phyloP scores from a whole-genome alignment of 352 stramenopile species.

The Globisporangium acanthophoron region DNA sequence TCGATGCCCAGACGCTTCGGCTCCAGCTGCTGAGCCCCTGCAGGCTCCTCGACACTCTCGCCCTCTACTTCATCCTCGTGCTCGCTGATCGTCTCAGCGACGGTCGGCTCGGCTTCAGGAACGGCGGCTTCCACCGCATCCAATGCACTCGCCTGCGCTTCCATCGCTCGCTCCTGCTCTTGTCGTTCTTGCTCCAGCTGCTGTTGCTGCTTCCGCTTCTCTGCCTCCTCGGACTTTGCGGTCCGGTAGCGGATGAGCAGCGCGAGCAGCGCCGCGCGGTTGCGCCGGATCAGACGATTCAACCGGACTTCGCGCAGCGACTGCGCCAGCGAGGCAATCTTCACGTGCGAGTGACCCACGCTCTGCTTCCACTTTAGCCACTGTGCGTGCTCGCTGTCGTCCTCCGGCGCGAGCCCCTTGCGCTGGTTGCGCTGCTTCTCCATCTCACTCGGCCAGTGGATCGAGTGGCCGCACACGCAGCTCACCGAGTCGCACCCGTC shows the following conservation, averaged over 20 bases:
- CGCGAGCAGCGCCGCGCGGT: constrained; percentile 25
- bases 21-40: too few species aligned
- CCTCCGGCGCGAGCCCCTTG: constrained; percentile 31
- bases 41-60: too few species aligned
- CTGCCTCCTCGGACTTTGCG: constrained; percentile 8
- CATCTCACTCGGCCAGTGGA: constrained; percentile 46
- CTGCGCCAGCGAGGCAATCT: constrained; percentile 24
- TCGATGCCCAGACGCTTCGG: too few species aligned
- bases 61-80: too few species aligned
- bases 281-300: constrained; percentile 22
- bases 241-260: constrained; percentile 16
- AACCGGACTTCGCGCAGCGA: constrained; percentile 30
- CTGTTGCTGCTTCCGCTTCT: constrained; percentile 12
- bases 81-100: too few species aligned
- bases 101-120: too few species aligned
- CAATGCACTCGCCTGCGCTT: too few species aligned
- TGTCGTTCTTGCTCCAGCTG: too few species aligned
- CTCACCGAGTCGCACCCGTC: constrained; percentile 49
- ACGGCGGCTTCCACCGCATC: too few species aligned
- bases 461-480: constrained; percentile 47
- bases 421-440: constrained; percentile 40
- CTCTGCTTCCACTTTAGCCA: constrained; percentile 33
- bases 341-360: constrained; percentile 5
- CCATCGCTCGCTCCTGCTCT: too few species aligned
- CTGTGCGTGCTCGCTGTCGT: constrained; percentile 18